These are phyloP conservation scores for Aspergillus bertholletiae DNA, from an alignment of 495 filamentous ascomycete genomes.

Conservation along the genomic window DNA sequence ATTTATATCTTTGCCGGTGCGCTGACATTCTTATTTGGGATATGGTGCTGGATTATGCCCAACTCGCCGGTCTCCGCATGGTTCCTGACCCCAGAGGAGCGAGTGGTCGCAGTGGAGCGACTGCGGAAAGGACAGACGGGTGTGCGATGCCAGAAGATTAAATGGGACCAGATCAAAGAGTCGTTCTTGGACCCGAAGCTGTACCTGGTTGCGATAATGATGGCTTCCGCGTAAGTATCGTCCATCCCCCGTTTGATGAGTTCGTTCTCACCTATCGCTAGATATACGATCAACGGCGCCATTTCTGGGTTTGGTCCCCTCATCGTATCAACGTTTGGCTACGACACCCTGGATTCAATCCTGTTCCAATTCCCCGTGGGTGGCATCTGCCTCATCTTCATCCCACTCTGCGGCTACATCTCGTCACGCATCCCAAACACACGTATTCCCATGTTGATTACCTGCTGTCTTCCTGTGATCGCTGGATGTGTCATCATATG, in stretches of 20 bases:
- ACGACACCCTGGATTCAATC: slow-evolving; percentile 59
- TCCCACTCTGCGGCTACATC: slow-evolving; percentile 62
- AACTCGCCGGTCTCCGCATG: slow-evolving; percentile 51
- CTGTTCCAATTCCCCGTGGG: slow-evolving; percentile 72
- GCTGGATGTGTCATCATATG: slow-evolving; percentile 73
- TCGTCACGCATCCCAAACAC: slow-evolving; percentile 57
- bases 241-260: not conserved
- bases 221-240: slow-evolving; percentile 47
- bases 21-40: slow-evolving; percentile 61
- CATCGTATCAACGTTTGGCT: slow-evolving; percentile 74
- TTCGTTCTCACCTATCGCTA: slow-evolving; percentile 6
- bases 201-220: slow-evolving; percentile 55
- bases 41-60: slow-evolving; percentile 56
- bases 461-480: slow-evolving; percentile 67
- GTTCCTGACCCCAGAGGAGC: slow-evolving; percentile 49
- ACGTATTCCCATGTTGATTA: slow-evolving; percentile 58
- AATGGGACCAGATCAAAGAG: slow-evolving; percentile 47
- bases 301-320: slow-evolving; percentile 74
- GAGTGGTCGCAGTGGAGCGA: slow-evolving; percentile 52
- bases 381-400: slow-evolving; percentile 58
- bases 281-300: slow-evolving; percentile 70
- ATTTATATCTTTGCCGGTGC: slow-evolving; percentile 64
- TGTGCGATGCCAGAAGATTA: slow-evolving; percentile 50
- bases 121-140: slow-evolving; percentile 51
- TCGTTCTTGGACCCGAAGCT: slow-evolving; percentile 46